Evolutionary conservation across 176 grass and related monocot species (phyloP).

Genomic region (Hordeum marinum): DNA sequence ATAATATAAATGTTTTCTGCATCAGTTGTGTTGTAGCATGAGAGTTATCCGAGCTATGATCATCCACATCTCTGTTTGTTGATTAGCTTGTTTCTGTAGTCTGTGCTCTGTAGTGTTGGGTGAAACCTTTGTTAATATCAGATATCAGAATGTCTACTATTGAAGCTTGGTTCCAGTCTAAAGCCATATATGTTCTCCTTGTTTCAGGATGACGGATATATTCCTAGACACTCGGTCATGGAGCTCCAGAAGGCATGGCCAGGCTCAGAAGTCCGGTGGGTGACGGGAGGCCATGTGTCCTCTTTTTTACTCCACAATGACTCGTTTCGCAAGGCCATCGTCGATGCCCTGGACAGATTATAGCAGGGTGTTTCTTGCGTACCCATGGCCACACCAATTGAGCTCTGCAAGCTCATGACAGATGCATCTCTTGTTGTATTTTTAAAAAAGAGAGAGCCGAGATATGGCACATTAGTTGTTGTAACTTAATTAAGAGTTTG

Average conservation of each 20-base stretch:
- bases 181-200: conserved; percentile 4
- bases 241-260: conserved; percentile 93
- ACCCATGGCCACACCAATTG: not conserved
- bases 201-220: conserved; percentile 90
- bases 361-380: conserved; percentile 19
- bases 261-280: conserved; percentile 87
- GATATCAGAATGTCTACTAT: not conserved
- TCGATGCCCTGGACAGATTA: conserved; percentile 71
- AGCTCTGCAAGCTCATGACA: not conserved
- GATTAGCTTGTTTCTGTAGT: not conserved
- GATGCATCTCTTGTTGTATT: not conserved
- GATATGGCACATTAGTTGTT: not conserved
- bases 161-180: conserved; percentile 11
- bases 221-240: conserved; percentile 82
- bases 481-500: not conserved
- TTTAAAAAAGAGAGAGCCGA: not conserved
- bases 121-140: not conserved
- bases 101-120: not conserved
- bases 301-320: conserved; percentile 87
- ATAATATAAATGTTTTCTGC: not conserved
- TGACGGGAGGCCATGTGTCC: conserved; percentile 82
- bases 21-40: not conserved
- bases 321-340: conserved; percentile 84
- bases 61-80: not conserved
- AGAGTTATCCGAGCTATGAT: not conserved